Evolutionary conservation across 2,329 filamentous ascomycete species (phyloP).

Genomic region (Acephala macrosclerotiorum): DNA sequence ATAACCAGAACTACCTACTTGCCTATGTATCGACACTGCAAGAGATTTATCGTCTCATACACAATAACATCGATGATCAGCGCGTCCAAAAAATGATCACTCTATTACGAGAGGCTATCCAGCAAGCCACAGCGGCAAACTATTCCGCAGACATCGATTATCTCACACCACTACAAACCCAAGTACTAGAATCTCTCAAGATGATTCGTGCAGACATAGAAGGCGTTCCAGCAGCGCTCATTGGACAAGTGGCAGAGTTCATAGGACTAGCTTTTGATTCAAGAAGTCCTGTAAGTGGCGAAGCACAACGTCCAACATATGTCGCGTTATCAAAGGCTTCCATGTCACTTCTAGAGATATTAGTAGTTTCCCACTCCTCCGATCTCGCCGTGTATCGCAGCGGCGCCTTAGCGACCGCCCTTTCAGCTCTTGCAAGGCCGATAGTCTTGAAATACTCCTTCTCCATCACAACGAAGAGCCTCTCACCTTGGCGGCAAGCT

Average conservation of each 20-base stretch:
- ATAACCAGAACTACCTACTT: constrained; percentile 83
- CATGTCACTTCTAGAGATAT: constrained; percentile 72
- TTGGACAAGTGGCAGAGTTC: constrained; percentile 74
- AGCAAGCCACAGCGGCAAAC: constrained; percentile 70
- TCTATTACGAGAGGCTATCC: constrained; percentile 75
- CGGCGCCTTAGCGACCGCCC: constrained; percentile 68
- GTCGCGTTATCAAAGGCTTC: constrained; percentile 87
- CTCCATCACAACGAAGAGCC: constrained; percentile 72
- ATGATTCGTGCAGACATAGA: constrained; percentile 71
- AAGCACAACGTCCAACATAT: constrained; percentile 73
- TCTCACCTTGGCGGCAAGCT: constrained; percentile 80
- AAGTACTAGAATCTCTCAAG: constrained; percentile 72
- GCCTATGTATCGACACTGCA: constrained; percentile 82
- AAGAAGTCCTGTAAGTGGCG: constrained; percentile 44
- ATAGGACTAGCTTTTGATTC: constrained; percentile 70
- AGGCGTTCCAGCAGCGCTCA: constrained; percentile 71
- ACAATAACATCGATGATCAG: constrained; percentile 66
- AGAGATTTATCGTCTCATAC: constrained; percentile 80
- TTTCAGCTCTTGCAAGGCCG: constrained; percentile 73
- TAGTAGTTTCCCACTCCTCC: constrained; percentile 65
- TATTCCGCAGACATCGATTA: constrained; percentile 78
- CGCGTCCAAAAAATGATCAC: constrained; percentile 72
- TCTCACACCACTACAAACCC: constrained; percentile 74
- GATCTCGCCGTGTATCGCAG: constrained; percentile 74
- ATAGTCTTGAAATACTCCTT: constrained; percentile 85